phyloP scores from a whole-genome alignment of 2,329 filamentous ascomycete genomes.

The Hypoxylon sp. region DNA sequence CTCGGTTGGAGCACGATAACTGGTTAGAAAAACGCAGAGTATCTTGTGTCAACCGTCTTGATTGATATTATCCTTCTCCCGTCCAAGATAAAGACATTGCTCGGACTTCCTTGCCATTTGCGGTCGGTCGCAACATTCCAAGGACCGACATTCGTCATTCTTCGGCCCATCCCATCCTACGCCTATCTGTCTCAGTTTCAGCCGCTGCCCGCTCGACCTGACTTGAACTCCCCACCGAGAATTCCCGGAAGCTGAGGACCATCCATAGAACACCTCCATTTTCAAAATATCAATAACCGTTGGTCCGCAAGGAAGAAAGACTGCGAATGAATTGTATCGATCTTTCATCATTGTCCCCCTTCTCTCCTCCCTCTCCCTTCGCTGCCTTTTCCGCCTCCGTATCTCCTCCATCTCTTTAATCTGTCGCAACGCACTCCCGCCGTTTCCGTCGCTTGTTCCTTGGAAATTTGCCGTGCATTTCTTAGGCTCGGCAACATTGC shows the following conservation, averaged over 20 bases:
- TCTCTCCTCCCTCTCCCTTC: conserved; percentile 25
- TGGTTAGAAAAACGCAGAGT: conserved; percentile 42
- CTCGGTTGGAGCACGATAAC: conserved; percentile 44
- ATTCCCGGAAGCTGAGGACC: conserved; percentile 40
- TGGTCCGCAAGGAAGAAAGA: conserved; percentile 36
- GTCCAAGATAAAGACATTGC: conserved; percentile 26
- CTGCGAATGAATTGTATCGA: conserved; percentile 51
- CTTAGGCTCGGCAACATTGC: conserved; percentile 4
- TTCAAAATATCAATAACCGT: conserved; percentile 34
- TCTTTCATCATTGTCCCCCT: conserved; percentile 39
- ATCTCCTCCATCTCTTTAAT: conserved; percentile 34
- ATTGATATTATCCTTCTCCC: conserved; percentile 41
- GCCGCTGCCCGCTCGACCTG: conserved; percentile 47
- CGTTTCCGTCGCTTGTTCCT: conserved; percentile 33
- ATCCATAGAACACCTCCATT: conserved; percentile 22
- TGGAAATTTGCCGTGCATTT: conserved; percentile 14
- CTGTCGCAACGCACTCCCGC: conserved; percentile 37
- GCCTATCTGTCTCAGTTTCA: conserved; percentile 50
- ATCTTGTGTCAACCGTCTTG: conserved; percentile 31
- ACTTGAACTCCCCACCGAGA: conserved; percentile 45
- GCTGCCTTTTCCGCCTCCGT: conserved; percentile 29
- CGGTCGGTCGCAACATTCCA: conserved; percentile 44
- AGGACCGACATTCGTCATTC: conserved; percentile 38
- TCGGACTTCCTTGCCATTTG: conserved; percentile 15
- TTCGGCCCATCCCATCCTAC: conserved; percentile 33